phyloP scores from a whole-genome alignment of 768 basidiomycete genomes.

The Mycena vitilis region DNA sequence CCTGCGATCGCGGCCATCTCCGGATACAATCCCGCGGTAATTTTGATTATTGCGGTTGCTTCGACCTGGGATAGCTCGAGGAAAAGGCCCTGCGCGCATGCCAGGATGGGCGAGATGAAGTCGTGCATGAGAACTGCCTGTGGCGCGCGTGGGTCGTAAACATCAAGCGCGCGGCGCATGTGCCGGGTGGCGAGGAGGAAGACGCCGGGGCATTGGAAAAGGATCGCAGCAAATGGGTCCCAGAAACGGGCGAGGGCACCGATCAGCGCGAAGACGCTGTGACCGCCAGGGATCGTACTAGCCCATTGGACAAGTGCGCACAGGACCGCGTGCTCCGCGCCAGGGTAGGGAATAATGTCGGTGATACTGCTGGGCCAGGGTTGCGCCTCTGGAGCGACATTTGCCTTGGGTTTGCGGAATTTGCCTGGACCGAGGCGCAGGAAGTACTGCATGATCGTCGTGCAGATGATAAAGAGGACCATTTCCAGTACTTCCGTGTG shows the following conservation, averaged over 20 bases:
- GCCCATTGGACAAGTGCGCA: not conserved
- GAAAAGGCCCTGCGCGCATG: not conserved
- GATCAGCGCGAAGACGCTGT: not conserved
- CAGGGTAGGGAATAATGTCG: not conserved
- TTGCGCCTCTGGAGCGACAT: not conserved
- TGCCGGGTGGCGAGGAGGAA: not conserved
- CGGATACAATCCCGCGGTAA: not conserved
- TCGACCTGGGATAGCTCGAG: not conserved
- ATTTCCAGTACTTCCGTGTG: not conserved
- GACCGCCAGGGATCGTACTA: not conserved
- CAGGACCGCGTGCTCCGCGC: not conserved
- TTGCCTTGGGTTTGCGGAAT: not conserved
- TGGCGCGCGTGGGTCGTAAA: not conserved
- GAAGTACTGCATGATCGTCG: slow-evolving; percentile 11
- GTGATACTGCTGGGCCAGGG: slow-evolving; percentile 2
- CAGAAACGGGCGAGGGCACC: slow-evolving; percentile 6
- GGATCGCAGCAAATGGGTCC: not conserved
- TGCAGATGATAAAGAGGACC: not conserved
- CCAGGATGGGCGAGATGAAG: not conserved
- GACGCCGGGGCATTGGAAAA: not conserved
- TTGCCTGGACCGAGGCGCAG: slow-evolving; percentile 1
- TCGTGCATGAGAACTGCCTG: not conserved
- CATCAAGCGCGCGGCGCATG: not conserved
- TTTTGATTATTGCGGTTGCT: not conserved
- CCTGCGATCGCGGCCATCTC: not conserved